phyloP scores from a whole-genome alignment of 306 rosid genomes.

The Sechiopsis laciniata region DNA sequence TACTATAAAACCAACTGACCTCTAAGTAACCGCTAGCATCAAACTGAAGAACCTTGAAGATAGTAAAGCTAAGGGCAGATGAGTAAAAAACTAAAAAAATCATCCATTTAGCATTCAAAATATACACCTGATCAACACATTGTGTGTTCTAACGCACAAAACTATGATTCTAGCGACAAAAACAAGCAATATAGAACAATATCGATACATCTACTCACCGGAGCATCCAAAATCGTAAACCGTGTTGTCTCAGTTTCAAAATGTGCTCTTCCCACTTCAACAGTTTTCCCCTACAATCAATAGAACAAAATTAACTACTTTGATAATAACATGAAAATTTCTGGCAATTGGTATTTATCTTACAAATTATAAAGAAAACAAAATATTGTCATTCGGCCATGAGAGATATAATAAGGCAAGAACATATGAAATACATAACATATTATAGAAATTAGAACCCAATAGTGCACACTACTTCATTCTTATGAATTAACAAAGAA shows the following conservation, averaged over 20 bases:
- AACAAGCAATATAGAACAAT: not conserved
- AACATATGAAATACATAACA: conserved; percentile 4
- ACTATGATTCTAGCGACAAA: not conserved
- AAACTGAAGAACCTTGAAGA: not conserved
- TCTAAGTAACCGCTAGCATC: not conserved
- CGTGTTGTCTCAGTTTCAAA: conserved; percentile 86
- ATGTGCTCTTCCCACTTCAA: conserved; percentile 98
- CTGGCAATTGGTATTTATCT: not conserved
- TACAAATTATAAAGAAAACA: conserved; percentile 10
- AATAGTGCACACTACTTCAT: not conserved
- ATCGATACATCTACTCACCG: conserved; percentile 48
- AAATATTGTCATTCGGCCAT: not conserved
- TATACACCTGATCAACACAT: not conserved
- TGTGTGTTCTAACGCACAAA: not conserved
- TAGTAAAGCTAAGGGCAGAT: not conserved
- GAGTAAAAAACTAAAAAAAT: not conserved
- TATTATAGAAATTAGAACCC: not conserved
- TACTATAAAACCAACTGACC: too few species aligned
- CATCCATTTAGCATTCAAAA: conserved; percentile 2
- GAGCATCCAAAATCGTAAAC: conserved; percentile 96
- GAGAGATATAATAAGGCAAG: not conserved
- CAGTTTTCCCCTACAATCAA: conserved; percentile 75
- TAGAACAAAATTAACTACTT: not conserved
- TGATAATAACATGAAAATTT: too few species aligned
- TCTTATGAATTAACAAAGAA: not conserved